Base-by-base conservation (phyloP, 2,329 filamentous ascomycete species). In the Orbilia blumenaviensis region DNA sequence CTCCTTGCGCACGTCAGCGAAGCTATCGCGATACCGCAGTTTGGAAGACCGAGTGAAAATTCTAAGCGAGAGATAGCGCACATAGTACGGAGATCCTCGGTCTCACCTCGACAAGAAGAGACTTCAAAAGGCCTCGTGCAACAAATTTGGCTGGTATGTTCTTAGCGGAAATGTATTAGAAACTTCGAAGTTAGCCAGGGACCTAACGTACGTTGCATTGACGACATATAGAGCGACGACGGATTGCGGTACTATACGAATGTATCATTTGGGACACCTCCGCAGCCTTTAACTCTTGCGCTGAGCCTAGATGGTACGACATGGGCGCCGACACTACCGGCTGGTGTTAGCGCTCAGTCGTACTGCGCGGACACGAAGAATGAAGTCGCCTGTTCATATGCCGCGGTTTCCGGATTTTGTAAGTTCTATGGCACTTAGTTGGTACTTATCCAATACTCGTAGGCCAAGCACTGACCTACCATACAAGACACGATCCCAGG, bases 211-310 rank as follows among this genome's bases (percentile, higher is more conserved):
- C 21, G 23, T 10, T 44, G 18, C n/a, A 44, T 44, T 16, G n/a
- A n/a, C n/a, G n/a, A n/a, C 12, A 14, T 14, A 25, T 32, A 75
- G 72, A 61, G 72, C 50, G 64, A 69, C 23, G 72, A 76, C 34
- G 72, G 72, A 34, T 14, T 69, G 14, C 23, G 48, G 5, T 76
- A 69, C 41, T 76, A 66, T 16, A 69, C 72, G 10, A 69, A 76
- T 21, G 32, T 76, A n/a, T 69, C 64, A 18, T 64, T 76, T 10
- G 72, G 72, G n/a, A 76, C 72, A 29, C 72, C 72, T 14, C 72
- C 58, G 4, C 72, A 76, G 27, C 64, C 58, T n/a, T 54, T 76
- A 29, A 76, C 72, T 18, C 58, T 76, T 23, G 58, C 48, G 10
- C 16, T 76, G 8, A 69, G 58, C 21, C 38, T 69, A 41, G 66